These are phyloP conservation scores for Discostella pseudostelligera DNA, from an alignment of 108 stramenopile genomes.

Conservation along the genomic window DNA sequence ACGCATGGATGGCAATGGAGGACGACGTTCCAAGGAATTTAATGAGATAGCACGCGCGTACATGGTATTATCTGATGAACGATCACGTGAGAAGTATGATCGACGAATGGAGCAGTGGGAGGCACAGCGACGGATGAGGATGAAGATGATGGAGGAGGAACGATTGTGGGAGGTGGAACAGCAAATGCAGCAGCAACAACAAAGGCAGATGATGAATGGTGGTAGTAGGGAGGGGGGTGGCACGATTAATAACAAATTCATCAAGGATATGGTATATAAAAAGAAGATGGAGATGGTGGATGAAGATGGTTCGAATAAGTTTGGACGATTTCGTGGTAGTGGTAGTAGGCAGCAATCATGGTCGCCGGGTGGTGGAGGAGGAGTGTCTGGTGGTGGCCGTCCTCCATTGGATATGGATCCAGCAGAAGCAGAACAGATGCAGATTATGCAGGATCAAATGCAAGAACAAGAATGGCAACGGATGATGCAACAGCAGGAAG, in stretches of 20 bases:
- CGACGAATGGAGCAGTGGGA: slow-evolving; percentile 8
- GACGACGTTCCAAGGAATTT: slow-evolving; percentile 18
- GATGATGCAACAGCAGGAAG: slow-evolving; percentile 5
- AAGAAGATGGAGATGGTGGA: slow-evolving; percentile 15
- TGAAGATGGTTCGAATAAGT: slow-evolving; percentile 4
- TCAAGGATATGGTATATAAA: slow-evolving; percentile 26
- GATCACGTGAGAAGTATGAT: slow-evolving; percentile 29
- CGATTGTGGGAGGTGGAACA: slow-evolving; percentile 14
- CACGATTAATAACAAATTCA: slow-evolving; percentile 14
- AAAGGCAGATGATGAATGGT: neutral
- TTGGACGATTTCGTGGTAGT: slow-evolving; percentile 1
- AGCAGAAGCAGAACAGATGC: slow-evolving; percentile 22
- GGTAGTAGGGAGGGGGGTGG: neutral
- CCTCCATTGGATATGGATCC: slow-evolving; percentile 23
- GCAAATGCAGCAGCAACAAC: neutral
- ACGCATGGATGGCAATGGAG: slow-evolving; percentile 8
- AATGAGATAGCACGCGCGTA: slow-evolving; percentile 42
- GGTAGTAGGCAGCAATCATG: too few relatives aligned
- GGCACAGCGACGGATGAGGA: slow-evolving; percentile 10
- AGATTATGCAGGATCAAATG: slow-evolving; percentile 1
- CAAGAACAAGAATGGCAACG: slow-evolving; percentile 2
- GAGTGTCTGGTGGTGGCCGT: slow-evolving; percentile 6
- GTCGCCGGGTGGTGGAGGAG: neutral
- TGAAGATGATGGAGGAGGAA: slow-evolving; percentile 20
- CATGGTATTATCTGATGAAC: slow-evolving; percentile 40